A percentile compares a stretch with the other conserved stretches of the same genome.
phyloP scores from a whole-genome alignment of 169 alveolate genomes.

The Toxoplasma gondii region DNA sequence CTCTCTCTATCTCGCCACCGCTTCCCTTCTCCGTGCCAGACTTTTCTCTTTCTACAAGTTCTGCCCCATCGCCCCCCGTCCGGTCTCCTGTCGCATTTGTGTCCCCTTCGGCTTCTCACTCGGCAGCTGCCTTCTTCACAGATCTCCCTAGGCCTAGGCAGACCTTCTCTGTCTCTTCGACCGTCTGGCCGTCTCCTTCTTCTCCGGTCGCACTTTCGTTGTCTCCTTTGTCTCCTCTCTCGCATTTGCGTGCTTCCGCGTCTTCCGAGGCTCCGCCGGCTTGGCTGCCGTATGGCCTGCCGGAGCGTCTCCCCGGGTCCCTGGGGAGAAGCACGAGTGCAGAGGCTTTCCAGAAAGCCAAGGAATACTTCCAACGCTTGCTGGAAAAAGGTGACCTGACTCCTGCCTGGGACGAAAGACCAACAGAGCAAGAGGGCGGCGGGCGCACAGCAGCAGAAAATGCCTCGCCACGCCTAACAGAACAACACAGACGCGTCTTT shows the following conservation, averaged over 20 bases:
- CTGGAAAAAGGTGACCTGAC: not conserved
- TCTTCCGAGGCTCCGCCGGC: slow-evolving; percentile 21
- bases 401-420: not conserved
- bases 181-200: not conserved
- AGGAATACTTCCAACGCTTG: not conserved
- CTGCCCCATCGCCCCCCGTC: too few relatives aligned
- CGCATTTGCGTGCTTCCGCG: not conserved
- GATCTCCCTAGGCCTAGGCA: too few relatives aligned
- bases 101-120: too few relatives aligned
- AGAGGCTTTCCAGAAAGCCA: not conserved
- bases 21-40: too few relatives aligned
- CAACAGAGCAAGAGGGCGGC: not conserved
- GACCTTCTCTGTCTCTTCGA: not conserved
- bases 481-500: not conserved
- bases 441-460: not conserved
- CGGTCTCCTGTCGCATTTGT: too few relatives aligned
- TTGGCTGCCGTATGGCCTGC: slow-evolving; percentile 33
- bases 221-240: not conserved
- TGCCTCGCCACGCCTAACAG: not conserved
- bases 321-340: not conserved
- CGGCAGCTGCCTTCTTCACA: too few relatives aligned
- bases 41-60: not conserved
- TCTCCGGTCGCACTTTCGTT: not conserved
- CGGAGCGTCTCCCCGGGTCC: slow-evolving; percentile 16
- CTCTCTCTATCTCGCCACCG: too few relatives aligned